These are phyloP conservation scores for Massospora cicadina DNA, from an alignment of 371 early-diverging fungal genomes.

Conservation along the genomic window DNA sequence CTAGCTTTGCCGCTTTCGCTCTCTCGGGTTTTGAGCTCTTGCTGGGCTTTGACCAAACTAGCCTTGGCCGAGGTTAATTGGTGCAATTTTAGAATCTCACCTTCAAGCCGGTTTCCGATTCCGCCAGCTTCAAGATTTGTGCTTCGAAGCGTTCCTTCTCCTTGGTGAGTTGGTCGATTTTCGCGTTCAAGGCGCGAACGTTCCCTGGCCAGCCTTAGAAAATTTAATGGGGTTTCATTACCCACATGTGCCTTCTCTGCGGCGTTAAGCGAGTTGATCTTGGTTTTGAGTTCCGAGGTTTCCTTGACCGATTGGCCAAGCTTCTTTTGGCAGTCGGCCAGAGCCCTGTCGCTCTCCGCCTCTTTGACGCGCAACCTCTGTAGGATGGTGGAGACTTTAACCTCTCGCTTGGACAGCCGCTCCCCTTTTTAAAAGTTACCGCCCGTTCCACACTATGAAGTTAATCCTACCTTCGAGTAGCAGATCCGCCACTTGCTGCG, in stretches of 20 bases:
- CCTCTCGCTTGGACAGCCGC: constrained; percentile 55
- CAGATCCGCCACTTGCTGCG: constrained; percentile 38
- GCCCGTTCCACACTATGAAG: too few relatives aligned
- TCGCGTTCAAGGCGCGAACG: constrained; percentile 13
- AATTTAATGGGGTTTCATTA: constrained; percentile 11
- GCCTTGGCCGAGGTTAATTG: neutral
- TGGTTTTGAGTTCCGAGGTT: constrained; percentile 30
- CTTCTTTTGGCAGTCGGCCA: constrained; percentile 35
- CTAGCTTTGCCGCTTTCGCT: neutral
- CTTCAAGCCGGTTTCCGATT: neutral
- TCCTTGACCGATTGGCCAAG: constrained; percentile 30
- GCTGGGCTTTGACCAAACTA: neutral
- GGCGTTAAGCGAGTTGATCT: constrained; percentile 24
- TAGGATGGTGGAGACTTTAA: constrained; percentile 46
- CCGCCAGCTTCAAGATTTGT: neutral
- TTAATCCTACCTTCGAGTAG: constrained; percentile 34
- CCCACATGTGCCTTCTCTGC: constrained; percentile 34
- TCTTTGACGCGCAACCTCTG: constrained; percentile 52
- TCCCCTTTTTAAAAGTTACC: constrained; percentile 29
- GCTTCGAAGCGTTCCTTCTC: neutral
- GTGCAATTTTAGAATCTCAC: neutral
- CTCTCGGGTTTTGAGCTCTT: neutral
- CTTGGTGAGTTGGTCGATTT: constrained; percentile 9
- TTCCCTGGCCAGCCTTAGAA: constrained; percentile 13
- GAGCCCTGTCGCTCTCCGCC: constrained; percentile 34